A percentile compares a stretch with the other conserved stretches of the same genome.
Conservation (phyloP, 2,329 filamentous ascomycete species). For the Cladophialophora psammophila region DNA sequence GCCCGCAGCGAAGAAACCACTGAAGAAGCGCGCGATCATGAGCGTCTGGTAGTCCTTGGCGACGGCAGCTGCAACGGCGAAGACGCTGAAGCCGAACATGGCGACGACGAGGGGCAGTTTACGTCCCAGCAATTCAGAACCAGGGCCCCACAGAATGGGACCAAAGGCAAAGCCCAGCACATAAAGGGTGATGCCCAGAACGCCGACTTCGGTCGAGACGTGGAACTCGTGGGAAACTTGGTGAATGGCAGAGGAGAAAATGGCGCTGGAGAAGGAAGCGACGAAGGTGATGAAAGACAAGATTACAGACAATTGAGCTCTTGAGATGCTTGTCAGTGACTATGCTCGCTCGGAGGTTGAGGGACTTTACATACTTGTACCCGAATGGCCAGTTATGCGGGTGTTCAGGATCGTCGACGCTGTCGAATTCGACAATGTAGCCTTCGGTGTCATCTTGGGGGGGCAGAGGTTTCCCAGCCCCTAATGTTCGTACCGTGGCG, state of each 20-base stretch:
- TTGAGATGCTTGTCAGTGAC: conserved; percentile 39
- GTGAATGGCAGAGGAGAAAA: conserved; percentile 58
- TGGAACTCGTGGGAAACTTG: conserved; percentile 59
- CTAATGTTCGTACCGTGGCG: conserved; percentile 49
- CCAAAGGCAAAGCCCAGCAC: conserved; percentile 52
- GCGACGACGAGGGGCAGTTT: conserved; percentile 57
- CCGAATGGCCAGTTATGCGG: conserved; percentile 65
- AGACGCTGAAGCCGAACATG: conserved; percentile 60
- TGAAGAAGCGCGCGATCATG: conserved; percentile 61
- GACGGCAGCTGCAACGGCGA: conserved; percentile 58
- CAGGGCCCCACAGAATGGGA: conserved; percentile 54
- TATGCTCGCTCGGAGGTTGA: background rate
- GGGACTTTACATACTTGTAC: conserved; percentile 48
- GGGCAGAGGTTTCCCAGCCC: conserved; percentile 65
- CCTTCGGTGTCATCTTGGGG: conserved; percentile 63
- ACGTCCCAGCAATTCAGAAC: conserved; percentile 62
- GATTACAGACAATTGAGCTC: conserved; percentile 20
- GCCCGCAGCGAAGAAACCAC: conserved; percentile 62
- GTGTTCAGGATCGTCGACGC: conserved; percentile 63
- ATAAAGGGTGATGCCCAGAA: conserved; percentile 50
- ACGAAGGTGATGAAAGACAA: conserved; percentile 36
- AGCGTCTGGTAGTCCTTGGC: conserved; percentile 62
- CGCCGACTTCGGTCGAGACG: conserved; percentile 58
- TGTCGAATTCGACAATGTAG: conserved; percentile 73
- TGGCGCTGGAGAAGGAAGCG: conserved; percentile 42